These are phyloP conservation scores for Diaporthe helianthi DNA, from an alignment of 2,329 filamentous ascomycete species.

Conservation along the genomic window DNA sequence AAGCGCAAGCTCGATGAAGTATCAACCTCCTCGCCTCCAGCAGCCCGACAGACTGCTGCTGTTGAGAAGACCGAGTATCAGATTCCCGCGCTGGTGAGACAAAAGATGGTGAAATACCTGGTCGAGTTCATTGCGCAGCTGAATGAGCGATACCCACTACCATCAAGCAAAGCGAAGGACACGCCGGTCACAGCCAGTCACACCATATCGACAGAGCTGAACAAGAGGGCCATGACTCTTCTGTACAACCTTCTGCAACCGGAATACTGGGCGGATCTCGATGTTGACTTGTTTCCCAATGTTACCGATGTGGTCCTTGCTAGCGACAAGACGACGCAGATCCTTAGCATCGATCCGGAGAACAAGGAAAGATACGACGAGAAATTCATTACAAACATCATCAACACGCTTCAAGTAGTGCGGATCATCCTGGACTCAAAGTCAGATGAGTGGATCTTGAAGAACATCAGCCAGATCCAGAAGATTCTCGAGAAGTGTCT, in stretches of 20 bases:
- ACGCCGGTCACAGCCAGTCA: conserved; percentile 53
- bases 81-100: conserved; percentile 71
- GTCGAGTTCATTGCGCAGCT: conserved; percentile 94
- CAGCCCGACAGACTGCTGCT: conserved; percentile 53
- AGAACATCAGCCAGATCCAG: conserved; percentile 78
- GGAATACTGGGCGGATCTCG: conserved; percentile 89
- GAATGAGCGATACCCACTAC: conserved; percentile 82
- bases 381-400: conserved; percentile 83
- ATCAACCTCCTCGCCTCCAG: conserved; percentile 61
- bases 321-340: conserved; percentile 74
- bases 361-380: conserved; percentile 80
- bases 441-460: conserved; percentile 87
- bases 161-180: conserved; percentile 72
- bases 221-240: conserved; percentile 82
- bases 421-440: conserved; percentile 89
- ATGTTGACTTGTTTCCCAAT: conserved; percentile 89
- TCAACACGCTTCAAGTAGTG: conserved; percentile 93
- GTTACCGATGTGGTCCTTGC: conserved; percentile 86
- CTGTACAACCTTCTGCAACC: conserved; percentile 85
- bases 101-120: conserved; percentile 91
- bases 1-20: conserved; percentile 78
- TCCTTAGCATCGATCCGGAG: conserved; percentile 63
- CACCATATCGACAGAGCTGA: conserved; percentile 74
- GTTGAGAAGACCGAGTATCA: conserved; percentile 69
- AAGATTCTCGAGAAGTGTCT: conserved; percentile 90